Percentiles rank a stretch among this genome's conserved stretches.
phyloP scores from a whole-genome alignment of 768 basidiomycete genomes.

The Russula olivacea region DNA sequence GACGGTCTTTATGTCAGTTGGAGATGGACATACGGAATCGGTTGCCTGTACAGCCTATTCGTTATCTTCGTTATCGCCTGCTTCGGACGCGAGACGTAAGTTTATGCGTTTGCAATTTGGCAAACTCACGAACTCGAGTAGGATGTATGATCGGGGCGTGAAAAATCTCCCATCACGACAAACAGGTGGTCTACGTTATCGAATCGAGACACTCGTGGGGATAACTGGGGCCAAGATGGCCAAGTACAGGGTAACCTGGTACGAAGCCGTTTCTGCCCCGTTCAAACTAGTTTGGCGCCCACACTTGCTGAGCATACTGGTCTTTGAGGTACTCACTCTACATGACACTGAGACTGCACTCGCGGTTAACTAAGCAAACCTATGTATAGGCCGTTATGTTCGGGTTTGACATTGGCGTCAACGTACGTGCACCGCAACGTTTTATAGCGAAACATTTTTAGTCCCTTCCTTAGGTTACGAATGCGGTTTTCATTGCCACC shows the following conservation, averaged over 20 bases:
- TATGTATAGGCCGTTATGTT: constrained; percentile 46
- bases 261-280: constrained; percentile 39
- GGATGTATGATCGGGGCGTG: constrained; percentile 54
- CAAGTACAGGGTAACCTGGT: constrained; percentile 52
- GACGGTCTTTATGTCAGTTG: constrained; percentile 33
- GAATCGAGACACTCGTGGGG: constrained; percentile 57
- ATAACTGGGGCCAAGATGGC: constrained; percentile 55
- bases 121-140: constrained; percentile 27
- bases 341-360: not conserved
- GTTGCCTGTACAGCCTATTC: constrained; percentile 49
- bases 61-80: constrained; percentile 53
- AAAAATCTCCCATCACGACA: constrained; percentile 32
- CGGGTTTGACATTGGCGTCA: constrained; percentile 60
- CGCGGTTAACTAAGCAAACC: not conserved
- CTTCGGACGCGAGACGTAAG: constrained; percentile 63
- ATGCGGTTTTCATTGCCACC: constrained; percentile 55
- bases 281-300: constrained; percentile 58
- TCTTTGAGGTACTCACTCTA: constrained; percentile 32
- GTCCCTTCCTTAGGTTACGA: constrained; percentile 45
- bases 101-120: not conserved
- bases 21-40: constrained; percentile 66
- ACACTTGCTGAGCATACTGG: constrained; percentile 47
- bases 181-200: constrained; percentile 39
- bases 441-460: not conserved
- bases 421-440: constrained; percentile 33